These are phyloP conservation scores for Cocos nucifera DNA, from an alignment of 176 grass and related monocot species.

Conservation along the genomic window DNA sequence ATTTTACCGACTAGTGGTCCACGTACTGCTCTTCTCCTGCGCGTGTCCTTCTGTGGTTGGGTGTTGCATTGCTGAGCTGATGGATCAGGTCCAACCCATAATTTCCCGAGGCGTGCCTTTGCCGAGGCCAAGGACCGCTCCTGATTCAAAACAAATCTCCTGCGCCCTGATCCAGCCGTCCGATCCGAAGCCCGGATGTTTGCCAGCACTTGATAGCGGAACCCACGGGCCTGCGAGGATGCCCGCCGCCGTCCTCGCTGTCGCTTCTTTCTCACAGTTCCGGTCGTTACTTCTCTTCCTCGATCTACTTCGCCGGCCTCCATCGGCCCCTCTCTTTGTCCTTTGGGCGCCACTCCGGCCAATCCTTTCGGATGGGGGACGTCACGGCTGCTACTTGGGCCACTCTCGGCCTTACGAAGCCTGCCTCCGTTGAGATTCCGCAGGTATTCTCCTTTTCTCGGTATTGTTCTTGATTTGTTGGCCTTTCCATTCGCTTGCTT, in stretches of 20 bases:
- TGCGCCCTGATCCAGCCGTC: too few species aligned
- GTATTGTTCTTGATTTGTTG: neutral
- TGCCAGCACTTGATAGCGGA: too few species aligned
- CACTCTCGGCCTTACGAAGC: conserved; percentile 74
- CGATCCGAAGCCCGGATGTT: too few species aligned
- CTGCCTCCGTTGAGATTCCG: conserved; percentile 54
- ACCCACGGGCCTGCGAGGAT: conserved; percentile 14
- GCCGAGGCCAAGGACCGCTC: too few species aligned
- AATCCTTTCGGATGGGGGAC: conserved; percentile 52
- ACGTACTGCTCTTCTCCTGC: too few species aligned
- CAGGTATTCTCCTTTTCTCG: conserved; percentile 39
- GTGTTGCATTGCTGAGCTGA: too few species aligned
- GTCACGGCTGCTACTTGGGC: conserved; percentile 19
- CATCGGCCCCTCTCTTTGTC: conserved; percentile 16
- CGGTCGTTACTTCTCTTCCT: conserved; percentile 1
- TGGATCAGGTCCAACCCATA: too few species aligned
- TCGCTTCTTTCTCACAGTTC: neutral
- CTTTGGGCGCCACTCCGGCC: conserved; percentile 24
- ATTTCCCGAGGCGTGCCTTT: too few species aligned
- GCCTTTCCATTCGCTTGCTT: too few species aligned
- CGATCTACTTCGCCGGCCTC: neutral
- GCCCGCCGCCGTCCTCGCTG: conserved; percentile 31
- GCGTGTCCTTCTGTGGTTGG: too few species aligned
- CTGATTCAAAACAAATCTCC: too few species aligned
- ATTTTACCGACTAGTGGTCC: too few species aligned